phyloP scores from a whole-genome alignment of 2,329 filamentous ascomycete genomes.

The Ophiostoma novo-ulmi region DNA sequence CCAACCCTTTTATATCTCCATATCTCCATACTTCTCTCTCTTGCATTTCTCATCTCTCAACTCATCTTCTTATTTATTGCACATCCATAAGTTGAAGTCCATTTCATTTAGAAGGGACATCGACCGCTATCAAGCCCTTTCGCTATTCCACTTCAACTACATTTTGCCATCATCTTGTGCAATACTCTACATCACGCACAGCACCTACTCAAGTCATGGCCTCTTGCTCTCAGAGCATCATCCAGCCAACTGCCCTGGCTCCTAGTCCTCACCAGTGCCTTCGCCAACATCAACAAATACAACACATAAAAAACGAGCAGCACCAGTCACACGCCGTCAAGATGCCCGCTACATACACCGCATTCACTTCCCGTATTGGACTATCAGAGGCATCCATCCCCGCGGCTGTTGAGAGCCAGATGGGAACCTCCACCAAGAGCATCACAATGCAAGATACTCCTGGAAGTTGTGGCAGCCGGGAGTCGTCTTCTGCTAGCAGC shows the following conservation, averaged over 20 bases:
- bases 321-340: not conserved
- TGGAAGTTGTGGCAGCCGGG: not conserved
- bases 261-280: not conserved
- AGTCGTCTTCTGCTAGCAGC: not conserved
- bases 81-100: not conserved
- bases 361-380: slow-evolving; percentile 12
- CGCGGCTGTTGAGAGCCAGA: not conserved
- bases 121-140: not conserved
- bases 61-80: not conserved
- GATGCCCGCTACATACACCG: slow-evolving; percentile 11
- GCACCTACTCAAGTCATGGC: not conserved
- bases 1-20: not conserved
- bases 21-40: not conserved
- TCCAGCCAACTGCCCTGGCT: not conserved
- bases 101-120: not conserved
- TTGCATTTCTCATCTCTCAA: not conserved
- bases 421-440: not conserved
- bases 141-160: not conserved
- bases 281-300: not conserved
- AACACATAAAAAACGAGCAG: not conserved
- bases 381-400: not conserved
- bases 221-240: not conserved
- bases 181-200: not conserved
- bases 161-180: not conserved
- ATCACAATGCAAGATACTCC: not conserved